Base-by-base conservation (phyloP, 768 basidiomycete genomes). In the Boletellus sp. region DNA sequence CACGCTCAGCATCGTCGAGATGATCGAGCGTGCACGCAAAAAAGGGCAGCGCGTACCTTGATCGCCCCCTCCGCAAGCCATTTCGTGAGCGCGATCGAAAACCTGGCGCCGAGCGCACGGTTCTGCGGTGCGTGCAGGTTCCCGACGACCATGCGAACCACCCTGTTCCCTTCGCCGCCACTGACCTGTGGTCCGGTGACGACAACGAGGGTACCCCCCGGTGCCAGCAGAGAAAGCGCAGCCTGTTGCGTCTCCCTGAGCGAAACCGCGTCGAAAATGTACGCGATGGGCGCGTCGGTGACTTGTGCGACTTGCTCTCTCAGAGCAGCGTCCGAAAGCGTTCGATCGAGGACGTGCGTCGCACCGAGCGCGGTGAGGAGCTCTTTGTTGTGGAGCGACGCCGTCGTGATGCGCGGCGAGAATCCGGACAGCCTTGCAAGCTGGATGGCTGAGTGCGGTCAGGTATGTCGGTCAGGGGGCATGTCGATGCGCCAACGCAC, bases 381-480 rank as follows among this genome's bases (percentile, higher is more conserved):
- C 3, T 51, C 61, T 5, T 49, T 48, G 47, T 74, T 69, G 37
- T 66, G 61, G 3, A 56, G 48, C 1, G 73, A 74, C 2, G 73
- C 66, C 0, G 73, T 74, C 11, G 72, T 65, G 32, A 72, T 66
- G 52, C 74, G 68, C 9, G 65, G 67, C 1, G 61, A 68, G 54
- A 71, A 70, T 5, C 63, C 69, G 15, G 65, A 70, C 22, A 68
- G 39, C 16, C 35, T 59, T 0, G 70, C 66, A 13, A 70, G 59
- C 52, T 70, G 70, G n/a, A 71, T 67, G 6, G 58, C 68, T 68
- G 12, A 7, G 28, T 3, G 6, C 2, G 6, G 19, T 16, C 38
- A 20, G 15, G 15, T 19, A 16, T 24, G 24, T 15, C 7, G 22
- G 3, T 19, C 19, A 19, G 22, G 13, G 22, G 13, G 11, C 2